A percentile compares a stretch with the other conserved stretches of the same genome.
Conservation (phyloP, 768 basidiomycete species). For the Agaricus blazei region DNA sequence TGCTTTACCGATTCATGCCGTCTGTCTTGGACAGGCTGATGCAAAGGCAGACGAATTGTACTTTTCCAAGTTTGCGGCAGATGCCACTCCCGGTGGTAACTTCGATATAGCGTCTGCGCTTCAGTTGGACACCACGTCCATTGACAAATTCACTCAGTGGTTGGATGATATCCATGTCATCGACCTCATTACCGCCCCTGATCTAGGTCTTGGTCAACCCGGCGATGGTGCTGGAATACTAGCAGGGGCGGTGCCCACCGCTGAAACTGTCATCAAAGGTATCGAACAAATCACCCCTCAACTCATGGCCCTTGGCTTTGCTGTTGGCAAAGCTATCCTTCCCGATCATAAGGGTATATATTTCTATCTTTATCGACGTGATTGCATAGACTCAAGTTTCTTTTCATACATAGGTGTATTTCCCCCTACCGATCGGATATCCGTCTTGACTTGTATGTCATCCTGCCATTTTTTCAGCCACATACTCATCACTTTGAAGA, state of each 20-base stretch:
- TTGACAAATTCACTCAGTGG: slow-evolving; percentile 43
- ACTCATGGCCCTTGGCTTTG: slow-evolving; percentile 73
- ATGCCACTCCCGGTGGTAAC: slow-evolving; percentile 10
- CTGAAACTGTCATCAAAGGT: slow-evolving; percentile 66
- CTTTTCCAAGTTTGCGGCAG: slow-evolving; percentile 40
- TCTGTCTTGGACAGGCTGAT: slow-evolving; percentile 64
- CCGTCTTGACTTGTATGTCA: slow-evolving; percentile 69
- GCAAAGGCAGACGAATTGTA: slow-evolving; percentile 55
- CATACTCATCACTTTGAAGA: slow-evolving; percentile 36
- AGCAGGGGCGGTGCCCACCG: slow-evolving; percentile 71
- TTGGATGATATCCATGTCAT: slow-evolving; percentile 61
- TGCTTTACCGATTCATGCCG: slow-evolving; percentile 64
- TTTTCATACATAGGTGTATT: slow-evolving; percentile 38
- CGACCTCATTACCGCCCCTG: slow-evolving; percentile 52
- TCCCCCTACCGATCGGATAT: slow-evolving; percentile 75
- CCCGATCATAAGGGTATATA: slow-evolving; percentile 62
- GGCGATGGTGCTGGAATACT: slow-evolving; percentile 62
- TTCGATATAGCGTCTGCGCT: slow-evolving; percentile 18
- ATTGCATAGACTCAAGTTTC: not conserved
- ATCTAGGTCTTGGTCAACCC: slow-evolving; percentile 72
- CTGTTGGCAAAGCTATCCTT: slow-evolving; percentile 57
- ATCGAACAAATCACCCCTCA: slow-evolving; percentile 69
- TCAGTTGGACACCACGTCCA: slow-evolving; percentile 41
- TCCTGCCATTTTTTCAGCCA: not conserved
- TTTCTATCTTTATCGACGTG: not conserved